Evolutionary conservation across 2,329 filamentous ascomycete species (phyloP), one percentile per base, ranked within the genome.

Genomic region (Calonectria fujianensis): DNA sequence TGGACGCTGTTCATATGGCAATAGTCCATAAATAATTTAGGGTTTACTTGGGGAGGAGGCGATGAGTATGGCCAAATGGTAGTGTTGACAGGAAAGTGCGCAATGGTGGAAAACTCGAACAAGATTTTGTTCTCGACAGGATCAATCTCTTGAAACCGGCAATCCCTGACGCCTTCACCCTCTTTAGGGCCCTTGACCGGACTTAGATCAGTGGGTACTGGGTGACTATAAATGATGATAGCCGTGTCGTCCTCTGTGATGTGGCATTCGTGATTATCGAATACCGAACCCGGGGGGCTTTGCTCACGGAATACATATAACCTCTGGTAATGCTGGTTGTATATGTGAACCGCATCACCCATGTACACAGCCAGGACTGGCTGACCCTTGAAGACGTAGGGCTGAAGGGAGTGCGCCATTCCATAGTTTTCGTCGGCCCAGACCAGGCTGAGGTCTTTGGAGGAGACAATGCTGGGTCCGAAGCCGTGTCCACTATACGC

Each of bases 361-460:
- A 63, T 63, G 24, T 63, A 63, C 16, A 63, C 9, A 20, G 57
- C 57, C 8, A 63, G 24, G 6, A 63, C 57, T 3, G 57, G 37
- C 32, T 63, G 57, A 13, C 57, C 57, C 16, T 63, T 63, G 57
- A 63, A 63, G n/a, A 63, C 31, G 57, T 63, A 41, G 37, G 57
- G 24, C 37, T 63, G 35, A 0, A 63, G 57, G 4, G 32, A 16
- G 24, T 63, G 57, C 4, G 57, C 35, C 57, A 63, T 63, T 0
- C 57, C 35, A 31, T 63, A 63, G 1, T 63, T 24, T 16, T 63
- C 57, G 16, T 63, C 57, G 24, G 24, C 24, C 57, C 57, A 63
- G 18, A 63, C 57, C 14, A 63, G 57, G 18, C 57, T 63, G 4
- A 63, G 57, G 16, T 63, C 57, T 8, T 41, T 45, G 57, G 57